phyloP scores from a whole-genome alignment of 164 flowering plant species.

The Vitis cinerea region DNA sequence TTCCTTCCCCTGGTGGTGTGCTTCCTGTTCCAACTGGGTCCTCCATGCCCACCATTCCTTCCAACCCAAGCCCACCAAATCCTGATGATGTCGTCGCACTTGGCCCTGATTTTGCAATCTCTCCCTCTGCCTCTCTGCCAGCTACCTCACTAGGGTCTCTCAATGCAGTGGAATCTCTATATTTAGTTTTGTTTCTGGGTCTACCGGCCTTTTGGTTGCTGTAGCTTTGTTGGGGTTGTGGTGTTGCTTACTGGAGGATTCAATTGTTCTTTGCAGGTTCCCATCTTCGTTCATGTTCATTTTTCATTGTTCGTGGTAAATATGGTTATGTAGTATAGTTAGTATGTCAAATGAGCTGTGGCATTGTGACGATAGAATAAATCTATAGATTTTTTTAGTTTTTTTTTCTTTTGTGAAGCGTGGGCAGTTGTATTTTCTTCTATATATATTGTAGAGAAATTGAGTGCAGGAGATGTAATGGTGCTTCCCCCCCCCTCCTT shows the following conservation, averaged over 20 bases:
- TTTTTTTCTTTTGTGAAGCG: too few species aligned
- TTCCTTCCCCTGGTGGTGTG: constrained; percentile 44
- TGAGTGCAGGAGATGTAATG: too few species aligned
- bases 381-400: too few species aligned
- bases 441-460: too few species aligned
- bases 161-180: neutral
- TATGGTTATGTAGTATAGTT: too few species aligned
- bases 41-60: constrained; percentile 44
- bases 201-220: constrained; percentile 6
- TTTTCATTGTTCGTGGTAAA: too few species aligned
- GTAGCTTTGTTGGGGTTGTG: constrained; percentile 9
- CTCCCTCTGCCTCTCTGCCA: constrained; percentile 31
- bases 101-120: constrained; percentile 34
- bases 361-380: too few species aligned
- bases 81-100: constrained; percentile 34
- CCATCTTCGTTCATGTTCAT: too few species aligned
- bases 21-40: constrained; percentile 31
- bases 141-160: constrained; percentile 24
- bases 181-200: constrained; percentile 10
- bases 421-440: too few species aligned
- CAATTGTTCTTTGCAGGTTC: neutral
- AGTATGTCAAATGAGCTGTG: too few species aligned
- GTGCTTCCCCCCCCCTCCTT: too few species aligned
- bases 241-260: neutral
- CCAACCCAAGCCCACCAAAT: constrained; percentile 52